A percentile compares a stretch with the other conserved stretches of the same genome.
These are phyloP conservation scores for Fusarium buharicum DNA, from an alignment of 2,329 filamentous ascomycete species.

Conservation along the genomic window DNA sequence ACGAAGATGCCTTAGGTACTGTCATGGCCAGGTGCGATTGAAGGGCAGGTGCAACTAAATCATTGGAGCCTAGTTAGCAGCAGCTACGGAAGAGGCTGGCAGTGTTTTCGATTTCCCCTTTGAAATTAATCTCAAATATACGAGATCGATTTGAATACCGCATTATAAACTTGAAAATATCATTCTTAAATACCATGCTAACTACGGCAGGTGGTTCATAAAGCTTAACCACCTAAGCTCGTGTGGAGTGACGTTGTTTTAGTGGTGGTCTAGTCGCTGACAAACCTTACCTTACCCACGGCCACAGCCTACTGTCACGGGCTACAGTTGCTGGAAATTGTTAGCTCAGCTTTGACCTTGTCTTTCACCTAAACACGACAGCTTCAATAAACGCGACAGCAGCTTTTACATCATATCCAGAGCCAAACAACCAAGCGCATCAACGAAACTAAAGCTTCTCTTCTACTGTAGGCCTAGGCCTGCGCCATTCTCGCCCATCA, in stretches of 20 bases:
- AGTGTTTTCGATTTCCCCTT: neutral
- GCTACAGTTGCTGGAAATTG: conserved; percentile 35
- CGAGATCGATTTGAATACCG: no score
- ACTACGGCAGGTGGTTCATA: neutral
- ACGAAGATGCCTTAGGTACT: neutral
- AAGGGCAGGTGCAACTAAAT: neutral
- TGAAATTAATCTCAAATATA: no score
- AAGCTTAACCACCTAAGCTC: conserved; percentile 17
- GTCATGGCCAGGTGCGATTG: neutral
- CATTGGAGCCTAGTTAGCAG: neutral
- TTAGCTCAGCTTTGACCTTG: conserved; percentile 13
- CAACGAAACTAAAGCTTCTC: neutral
- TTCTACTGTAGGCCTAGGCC: conserved; percentile 17
- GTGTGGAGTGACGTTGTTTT: conserved; percentile 18
- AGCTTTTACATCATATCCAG: neutral
- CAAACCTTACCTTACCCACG: conserved; percentile 19
- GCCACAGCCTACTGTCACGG: neutral
- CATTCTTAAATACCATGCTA: no score
- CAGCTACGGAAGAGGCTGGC: neutral
- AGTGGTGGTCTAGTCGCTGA: conserved; percentile 28
- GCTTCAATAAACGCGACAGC: neutral
- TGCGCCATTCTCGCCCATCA: conserved; percentile 31
- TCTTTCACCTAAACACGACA: conserved; percentile 18
- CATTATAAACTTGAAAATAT: no score
- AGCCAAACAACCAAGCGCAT: neutral